Percentiles rank a stretch among this genome's conserved stretches.
These are phyloP conservation scores for Argentina anserina DNA, from an alignment of 306 rosid species.

Conservation along the genomic window DNA sequence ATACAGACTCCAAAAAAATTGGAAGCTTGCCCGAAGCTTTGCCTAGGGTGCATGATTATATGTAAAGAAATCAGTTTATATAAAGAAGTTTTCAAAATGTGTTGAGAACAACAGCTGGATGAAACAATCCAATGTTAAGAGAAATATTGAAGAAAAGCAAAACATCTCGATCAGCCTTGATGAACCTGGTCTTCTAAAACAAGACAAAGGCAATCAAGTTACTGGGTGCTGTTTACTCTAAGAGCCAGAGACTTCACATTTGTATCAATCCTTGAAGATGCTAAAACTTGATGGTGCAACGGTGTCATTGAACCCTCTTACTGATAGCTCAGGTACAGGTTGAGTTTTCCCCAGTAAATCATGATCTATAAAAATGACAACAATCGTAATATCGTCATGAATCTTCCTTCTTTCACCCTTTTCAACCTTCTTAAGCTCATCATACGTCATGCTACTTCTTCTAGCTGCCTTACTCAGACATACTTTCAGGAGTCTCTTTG, in stretches of 20 bases:
- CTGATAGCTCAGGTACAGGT: slow-evolving; percentile 56
- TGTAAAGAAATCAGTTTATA: slow-evolving; percentile 10
- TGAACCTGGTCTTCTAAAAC: slow-evolving; percentile 33
- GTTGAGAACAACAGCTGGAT: slow-evolving; percentile 26
- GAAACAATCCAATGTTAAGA: slow-evolving; percentile 48
- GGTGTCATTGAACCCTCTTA: slow-evolving; percentile 63
- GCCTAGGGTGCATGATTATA: slow-evolving; percentile 7
- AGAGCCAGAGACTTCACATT: slow-evolving; percentile 37
- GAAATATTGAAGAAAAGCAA: slow-evolving; percentile 37
- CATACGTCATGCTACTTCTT: slow-evolving; percentile 65
- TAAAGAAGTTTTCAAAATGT: slow-evolving; percentile 13
- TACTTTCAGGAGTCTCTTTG: slow-evolving; percentile 58
- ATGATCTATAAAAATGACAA: slow-evolving; percentile 73
- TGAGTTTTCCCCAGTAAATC: slow-evolving; percentile 42
- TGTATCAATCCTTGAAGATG: slow-evolving; percentile 39
- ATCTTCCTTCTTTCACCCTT: slow-evolving; percentile 61
- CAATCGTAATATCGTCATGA: slow-evolving; percentile 80
- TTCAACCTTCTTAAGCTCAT: slow-evolving; percentile 65
- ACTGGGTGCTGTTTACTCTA: slow-evolving; percentile 23
- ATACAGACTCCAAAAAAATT: slow-evolving; percentile 19
- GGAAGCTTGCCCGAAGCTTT: slow-evolving; percentile 11
- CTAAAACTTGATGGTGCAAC: slow-evolving; percentile 69
- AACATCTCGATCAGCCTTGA: slow-evolving; percentile 1
- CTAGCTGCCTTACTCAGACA: slow-evolving; percentile 70
- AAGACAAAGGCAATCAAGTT: slow-evolving; percentile 33